Conservation (phyloP, 106 monocot species). For the Cymbidium sinense region DNA sequence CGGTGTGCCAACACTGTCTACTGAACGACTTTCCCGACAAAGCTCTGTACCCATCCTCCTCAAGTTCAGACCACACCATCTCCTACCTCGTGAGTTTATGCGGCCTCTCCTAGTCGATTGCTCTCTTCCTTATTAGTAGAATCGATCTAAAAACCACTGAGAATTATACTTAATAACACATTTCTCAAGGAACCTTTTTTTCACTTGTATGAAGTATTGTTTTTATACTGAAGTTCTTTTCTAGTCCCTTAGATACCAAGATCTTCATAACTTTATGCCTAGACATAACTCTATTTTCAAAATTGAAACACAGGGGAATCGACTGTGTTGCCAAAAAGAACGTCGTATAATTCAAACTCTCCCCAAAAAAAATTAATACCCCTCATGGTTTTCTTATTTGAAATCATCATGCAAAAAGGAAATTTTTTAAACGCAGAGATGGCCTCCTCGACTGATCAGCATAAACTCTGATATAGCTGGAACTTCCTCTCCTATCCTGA, state of each 20-base stretch:
- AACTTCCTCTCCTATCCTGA: constrained; percentile 15
- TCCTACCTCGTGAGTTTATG: too few species aligned
- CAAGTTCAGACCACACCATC: too few species aligned
- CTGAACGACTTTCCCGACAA: too few species aligned
- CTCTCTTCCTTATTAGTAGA: too few species aligned
- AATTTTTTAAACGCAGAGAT: constrained; percentile 15
- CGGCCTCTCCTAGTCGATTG: too few species aligned
- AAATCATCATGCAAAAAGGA: constrained; percentile 8
- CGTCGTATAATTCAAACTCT: constrained; percentile 14
- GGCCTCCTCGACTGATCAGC: constrained; percentile 24
- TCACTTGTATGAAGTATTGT: not conserved
- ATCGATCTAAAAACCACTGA: too few species aligned
- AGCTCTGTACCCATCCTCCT: too few species aligned
- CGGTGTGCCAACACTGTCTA: too few species aligned
- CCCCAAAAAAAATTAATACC: constrained; percentile 23
- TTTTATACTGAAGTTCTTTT: not conserved
- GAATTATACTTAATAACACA: constrained; percentile 28
- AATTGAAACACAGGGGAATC: constrained; percentile 12
- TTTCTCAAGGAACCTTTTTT: constrained; percentile 14
- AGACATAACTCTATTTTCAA: constrained; percentile 47
- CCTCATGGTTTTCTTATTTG: constrained; percentile 14
- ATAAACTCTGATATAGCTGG: constrained; percentile 13
- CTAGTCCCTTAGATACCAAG: constrained; percentile 16
- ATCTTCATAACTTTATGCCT: constrained; percentile 28
- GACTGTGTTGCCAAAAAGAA: constrained; percentile 9